Conservation (phyloP, 164 flowering plant genomes). For the Vitis labrusca region DNA sequence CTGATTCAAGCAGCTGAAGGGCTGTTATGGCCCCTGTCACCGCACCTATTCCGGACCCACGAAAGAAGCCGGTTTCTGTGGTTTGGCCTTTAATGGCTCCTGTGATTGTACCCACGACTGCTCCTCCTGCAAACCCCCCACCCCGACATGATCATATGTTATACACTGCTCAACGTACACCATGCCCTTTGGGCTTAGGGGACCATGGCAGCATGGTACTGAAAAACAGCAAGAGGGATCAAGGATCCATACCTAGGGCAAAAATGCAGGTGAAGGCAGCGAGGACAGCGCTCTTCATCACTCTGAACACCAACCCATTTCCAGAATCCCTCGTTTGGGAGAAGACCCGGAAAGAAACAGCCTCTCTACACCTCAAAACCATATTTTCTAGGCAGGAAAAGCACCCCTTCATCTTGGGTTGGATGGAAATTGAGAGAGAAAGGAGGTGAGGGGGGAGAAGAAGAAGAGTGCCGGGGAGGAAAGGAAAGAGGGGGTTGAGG, state of each 20-base stretch:
- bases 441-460: no score
- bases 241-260: conserved; percentile 41
- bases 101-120: conserved; percentile 45
- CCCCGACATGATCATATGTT: not conserved
- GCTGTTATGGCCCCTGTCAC: conserved; percentile 68
- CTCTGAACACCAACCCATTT: conserved; percentile 18
- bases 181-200: not conserved
- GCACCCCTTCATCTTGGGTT: conserved; percentile 9
- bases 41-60: conserved; percentile 65
- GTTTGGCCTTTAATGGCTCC: conserved; percentile 79
- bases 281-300: conserved; percentile 19
- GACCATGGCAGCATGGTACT: not conserved
- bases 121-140: conserved; percentile 54
- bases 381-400: conserved; percentile 2
- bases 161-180: not conserved
- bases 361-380: conserved; percentile 2
- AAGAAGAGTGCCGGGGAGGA: no score
- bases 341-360: conserved; percentile 15
- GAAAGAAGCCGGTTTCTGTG: conserved; percentile 61
- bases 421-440: no score
- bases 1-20: conserved; percentile 52
- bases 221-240: not conserved
- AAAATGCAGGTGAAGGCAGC: conserved; percentile 45
- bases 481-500: not conserved
- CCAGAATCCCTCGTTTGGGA: conserved; percentile 19